Percentiles rank a stretch among this genome's conserved stretches.
Conservation (phyloP, 2,329 filamentous ascomycete genomes). For the Tolypocladium cylindrosporum region DNA sequence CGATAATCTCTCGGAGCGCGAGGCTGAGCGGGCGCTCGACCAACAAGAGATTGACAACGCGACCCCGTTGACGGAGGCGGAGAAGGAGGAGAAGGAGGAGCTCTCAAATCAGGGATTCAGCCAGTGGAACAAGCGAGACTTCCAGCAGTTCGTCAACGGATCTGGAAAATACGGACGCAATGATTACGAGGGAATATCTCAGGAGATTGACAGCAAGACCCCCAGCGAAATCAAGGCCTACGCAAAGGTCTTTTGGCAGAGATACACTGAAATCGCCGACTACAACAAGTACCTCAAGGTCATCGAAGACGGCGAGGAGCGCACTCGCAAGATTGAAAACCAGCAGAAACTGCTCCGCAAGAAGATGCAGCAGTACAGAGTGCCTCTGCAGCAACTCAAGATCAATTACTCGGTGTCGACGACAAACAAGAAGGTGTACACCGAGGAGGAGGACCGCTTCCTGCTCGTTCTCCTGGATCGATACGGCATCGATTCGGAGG, state of each 20-base stretch:
- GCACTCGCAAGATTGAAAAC: conserved; percentile 77
- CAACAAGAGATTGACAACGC: conserved; percentile 93
- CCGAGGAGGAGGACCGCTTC: conserved; percentile 95
- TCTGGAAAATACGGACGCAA: conserved; percentile 85
- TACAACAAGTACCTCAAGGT: conserved; percentile 81
- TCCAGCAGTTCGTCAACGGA: conserved; percentile 95
- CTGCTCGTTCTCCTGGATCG: conserved; percentile 86
- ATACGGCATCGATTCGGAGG: conserved; percentile 83
- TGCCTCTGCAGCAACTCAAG: conserved; percentile 93
- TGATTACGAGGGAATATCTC: conserved; percentile 75
- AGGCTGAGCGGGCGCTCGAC: conserved; percentile 77
- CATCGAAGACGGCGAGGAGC: conserved; percentile 89
- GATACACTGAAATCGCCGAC: conserved; percentile 82
- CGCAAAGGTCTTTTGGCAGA: conserved; percentile 92
- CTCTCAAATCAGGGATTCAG: conserved; percentile 80
- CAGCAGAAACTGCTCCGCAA: conserved; percentile 88
- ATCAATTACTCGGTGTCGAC: conserved; percentile 98
- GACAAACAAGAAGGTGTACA: conserved; percentile 99
- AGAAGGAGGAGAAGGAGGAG: conserved; percentile 74
- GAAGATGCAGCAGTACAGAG: conserved; percentile 95
- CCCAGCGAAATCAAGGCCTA: conserved; percentile 80
- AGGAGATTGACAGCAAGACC: conserved; percentile 86
- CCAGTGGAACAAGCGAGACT: conserved; percentile 94
- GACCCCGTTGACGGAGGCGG: conserved; percentile 76
- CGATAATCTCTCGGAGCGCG: conserved; percentile 74